Evolutionary conservation across 148 eudicot genomes (phyloP).

Genomic region (Mesembryanthemum crystallinum): DNA sequence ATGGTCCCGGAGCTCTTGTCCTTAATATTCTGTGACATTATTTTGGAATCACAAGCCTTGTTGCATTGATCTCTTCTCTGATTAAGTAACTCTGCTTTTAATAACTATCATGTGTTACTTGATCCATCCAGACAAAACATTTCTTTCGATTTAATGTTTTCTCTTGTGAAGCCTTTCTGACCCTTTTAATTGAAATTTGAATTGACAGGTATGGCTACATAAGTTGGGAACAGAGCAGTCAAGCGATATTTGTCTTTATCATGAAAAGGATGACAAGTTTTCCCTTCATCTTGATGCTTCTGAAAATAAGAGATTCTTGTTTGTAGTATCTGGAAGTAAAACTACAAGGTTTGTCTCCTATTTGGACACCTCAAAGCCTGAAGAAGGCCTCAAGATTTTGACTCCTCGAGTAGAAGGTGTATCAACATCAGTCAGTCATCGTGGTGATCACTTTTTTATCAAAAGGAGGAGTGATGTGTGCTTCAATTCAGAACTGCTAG

Average conservation of each 20-base stretch:
- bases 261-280: constrained; percentile 90
- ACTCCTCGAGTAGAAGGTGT: constrained; percentile 75
- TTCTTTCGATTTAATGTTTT: neutral
- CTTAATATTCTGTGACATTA: neutral
- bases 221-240: constrained; percentile 70
- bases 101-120: neutral
- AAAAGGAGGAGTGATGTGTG: constrained; percentile 71
- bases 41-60: neutral
- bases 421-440: constrained; percentile 77
- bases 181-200: neutral
- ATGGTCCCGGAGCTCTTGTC: neutral
- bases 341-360: constrained; percentile 69
- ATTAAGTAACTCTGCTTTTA: neutral
- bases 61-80: neutral
- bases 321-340: constrained; percentile 82
- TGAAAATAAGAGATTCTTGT: constrained; percentile 79
- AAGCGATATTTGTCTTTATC: constrained; percentile 65
- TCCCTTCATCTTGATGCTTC: constrained; percentile 57
- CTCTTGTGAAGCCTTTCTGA: neutral
- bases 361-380: constrained; percentile 57
- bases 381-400: constrained; percentile 56
- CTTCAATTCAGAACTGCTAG: constrained; percentile 84
- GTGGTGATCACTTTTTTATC: constrained; percentile 82
- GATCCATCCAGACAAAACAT: neutral
- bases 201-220: constrained; percentile 81